Base-by-base conservation (phyloP, 2,329 filamentous ascomycete genomes). In the Paecilomyces sp. region DNA sequence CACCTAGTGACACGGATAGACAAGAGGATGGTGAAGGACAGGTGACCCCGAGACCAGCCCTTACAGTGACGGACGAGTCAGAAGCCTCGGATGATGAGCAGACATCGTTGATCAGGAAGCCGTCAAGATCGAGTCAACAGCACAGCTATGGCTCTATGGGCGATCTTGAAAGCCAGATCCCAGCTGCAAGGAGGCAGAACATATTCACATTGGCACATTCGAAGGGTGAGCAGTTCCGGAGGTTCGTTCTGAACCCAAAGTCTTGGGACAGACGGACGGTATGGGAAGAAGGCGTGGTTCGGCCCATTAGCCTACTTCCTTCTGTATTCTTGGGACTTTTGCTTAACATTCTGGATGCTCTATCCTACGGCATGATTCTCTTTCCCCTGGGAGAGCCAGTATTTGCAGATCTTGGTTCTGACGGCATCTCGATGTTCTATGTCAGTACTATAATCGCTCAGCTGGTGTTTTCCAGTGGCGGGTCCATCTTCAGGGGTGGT, bases 361-460 rank as follows among this genome's bases (percentile, higher is more conserved):
- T 99, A 50, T 97, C 93, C 2, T 99, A 99, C 70, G 94, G 90
- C 67, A 94, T 96, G 89, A 96, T 97, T 68, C 78, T 99, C 12
- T 99, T 99, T 65, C 94, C 94, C 0, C 81, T 99, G 0, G 92
- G 93, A 6, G 89, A 90, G 63, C 86, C 90, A 7, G 83, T 96
- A 22, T 99, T 99, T 72, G 85, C 88, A 30, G 84, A 88, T 63
- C 85, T 97, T 6, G 94, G 93, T 1, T 88, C 93, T 0, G 93
- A 96, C 59, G 94, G 94, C 25, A 96, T 99, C 59, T 96, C 94
- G 0, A 97, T 99, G 76, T 99, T 97, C 78, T 99, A 97, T 73
- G 90, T 99, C 66, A 97, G 92, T 81, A 97, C 92, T 60, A 96
- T 99, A 63, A 84, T 97, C 50, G 90, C 94, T 0, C 94, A 99